Conservation (phyloP, 257 asterid genomes). For the Marsdenia floribunda region DNA sequence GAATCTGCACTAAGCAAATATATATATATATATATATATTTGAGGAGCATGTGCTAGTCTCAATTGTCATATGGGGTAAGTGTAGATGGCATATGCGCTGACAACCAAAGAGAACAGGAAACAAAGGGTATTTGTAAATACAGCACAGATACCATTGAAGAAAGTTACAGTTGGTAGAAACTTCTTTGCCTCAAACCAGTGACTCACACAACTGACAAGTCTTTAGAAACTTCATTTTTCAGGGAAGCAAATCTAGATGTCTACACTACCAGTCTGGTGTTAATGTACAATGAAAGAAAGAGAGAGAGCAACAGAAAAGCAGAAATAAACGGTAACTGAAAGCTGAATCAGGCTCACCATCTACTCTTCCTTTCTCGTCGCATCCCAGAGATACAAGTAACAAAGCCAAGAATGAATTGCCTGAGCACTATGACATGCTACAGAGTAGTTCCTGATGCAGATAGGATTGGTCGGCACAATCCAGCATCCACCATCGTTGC, state of each 20-base stretch:
- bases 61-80: too few relatives aligned
- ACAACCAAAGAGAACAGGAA: background rate
- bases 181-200: background rate
- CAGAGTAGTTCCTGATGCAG: slow-evolving; percentile 20
- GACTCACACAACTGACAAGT: slow-evolving; percentile 1
- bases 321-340: slow-evolving; percentile 24
- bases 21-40: too few relatives aligned
- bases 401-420: slow-evolving; percentile 98
- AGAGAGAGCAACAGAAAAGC: background rate
- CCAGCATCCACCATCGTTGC: background rate
- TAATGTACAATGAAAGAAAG: slow-evolving; percentile 19
- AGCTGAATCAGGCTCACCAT: slow-evolving; percentile 15
- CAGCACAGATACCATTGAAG: background rate
- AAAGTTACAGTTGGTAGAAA: background rate
- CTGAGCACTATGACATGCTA: slow-evolving; percentile 42
- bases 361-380: slow-evolving; percentile 12
- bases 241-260: slow-evolving; percentile 10
- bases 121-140: background rate
- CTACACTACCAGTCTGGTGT: slow-evolving; percentile 7
- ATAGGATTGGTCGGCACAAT: background rate
- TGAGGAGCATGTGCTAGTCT: too few relatives aligned
- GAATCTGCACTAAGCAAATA: too few relatives aligned
- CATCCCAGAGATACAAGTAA: slow-evolving; percentile 35
- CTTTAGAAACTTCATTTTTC: background rate
- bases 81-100: too few relatives aligned